These are phyloP conservation scores for Tuber calosporum DNA, from an alignment of 495 filamentous ascomycete genomes.

Conservation along the genomic window DNA sequence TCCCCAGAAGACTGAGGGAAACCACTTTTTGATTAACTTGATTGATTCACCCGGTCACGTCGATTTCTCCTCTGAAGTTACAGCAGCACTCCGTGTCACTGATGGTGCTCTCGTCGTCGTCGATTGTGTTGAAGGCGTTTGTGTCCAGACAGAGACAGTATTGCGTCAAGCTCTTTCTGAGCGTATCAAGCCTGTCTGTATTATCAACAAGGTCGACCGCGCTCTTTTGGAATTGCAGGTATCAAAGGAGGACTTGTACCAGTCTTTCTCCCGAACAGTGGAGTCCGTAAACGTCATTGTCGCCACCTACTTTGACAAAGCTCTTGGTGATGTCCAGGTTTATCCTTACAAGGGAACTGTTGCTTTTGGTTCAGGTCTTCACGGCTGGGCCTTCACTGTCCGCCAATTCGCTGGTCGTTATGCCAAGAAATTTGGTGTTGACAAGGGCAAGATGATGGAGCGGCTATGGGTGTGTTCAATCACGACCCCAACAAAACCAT, in stretches of 20 bases:
- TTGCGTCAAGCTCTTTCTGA: constrained; percentile 98
- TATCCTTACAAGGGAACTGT: constrained; percentile 94
- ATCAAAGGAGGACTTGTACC: constrained; percentile 97
- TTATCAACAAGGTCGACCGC: constrained; percentile 99
- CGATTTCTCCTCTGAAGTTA: constrained; percentile 99
- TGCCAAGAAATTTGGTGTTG: constrained; percentile 99
- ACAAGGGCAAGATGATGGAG: constrained; percentile 99
- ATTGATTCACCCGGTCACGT: constrained; percentile 99
- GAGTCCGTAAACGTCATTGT: constrained; percentile 99
- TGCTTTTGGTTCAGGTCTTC: constrained; percentile 98
- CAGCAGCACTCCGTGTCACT: constrained; percentile 98
- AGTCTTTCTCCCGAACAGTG: constrained; percentile 97
- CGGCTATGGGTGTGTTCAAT: constrained; percentile 77
- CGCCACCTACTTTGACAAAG: constrained; percentile 95
- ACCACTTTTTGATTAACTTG: constrained; percentile 99
- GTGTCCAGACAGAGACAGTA: constrained; percentile 99
- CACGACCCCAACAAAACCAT: neutral
- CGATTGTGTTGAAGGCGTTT: constrained; percentile 99
- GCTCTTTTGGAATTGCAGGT: constrained; percentile 97
- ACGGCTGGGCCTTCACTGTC: constrained; percentile 99
- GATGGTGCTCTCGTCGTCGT: constrained; percentile 99
- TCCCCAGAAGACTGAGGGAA: constrained; percentile 71
- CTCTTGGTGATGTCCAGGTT: constrained; percentile 94
- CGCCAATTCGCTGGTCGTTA: constrained; percentile 95
- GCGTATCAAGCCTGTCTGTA: constrained; percentile 98